Percentiles rank a stretch among this genome's conserved stretches.
phyloP scores from a whole-genome alignment of 2,329 filamentous ascomycete genomes.

The Fusarium pseudograminearum region DNA sequence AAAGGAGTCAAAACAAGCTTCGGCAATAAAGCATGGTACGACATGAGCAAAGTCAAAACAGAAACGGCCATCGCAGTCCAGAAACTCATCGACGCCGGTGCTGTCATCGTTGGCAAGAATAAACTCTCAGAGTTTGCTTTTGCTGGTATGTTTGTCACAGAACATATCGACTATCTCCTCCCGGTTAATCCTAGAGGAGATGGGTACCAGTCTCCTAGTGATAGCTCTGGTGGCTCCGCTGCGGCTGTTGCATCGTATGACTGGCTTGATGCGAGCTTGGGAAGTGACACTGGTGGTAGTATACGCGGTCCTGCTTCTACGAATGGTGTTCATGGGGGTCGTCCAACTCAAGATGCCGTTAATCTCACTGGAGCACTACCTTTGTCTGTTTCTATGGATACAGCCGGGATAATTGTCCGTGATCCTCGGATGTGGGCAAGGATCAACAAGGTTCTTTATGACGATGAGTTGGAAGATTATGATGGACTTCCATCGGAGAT shows the following conservation, averaged over 20 bases:
- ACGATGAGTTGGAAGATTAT: conserved; percentile 4
- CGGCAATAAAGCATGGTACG: conserved; percentile 13
- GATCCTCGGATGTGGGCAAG: conserved; percentile 12
- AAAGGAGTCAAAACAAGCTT: conserved; percentile 30
- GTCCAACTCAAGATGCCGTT: conserved; percentile 55
- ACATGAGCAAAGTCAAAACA: not conserved
- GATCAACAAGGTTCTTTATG: conserved; percentile 7
- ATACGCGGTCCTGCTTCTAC: conserved; percentile 60
- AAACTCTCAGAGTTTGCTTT: conserved; percentile 35
- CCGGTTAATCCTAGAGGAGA: conserved; percentile 62
- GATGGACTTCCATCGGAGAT: not conserved
- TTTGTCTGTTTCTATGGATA: conserved; percentile 57
- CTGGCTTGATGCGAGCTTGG: conserved; percentile 55
- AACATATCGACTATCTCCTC: conserved; percentile 53
- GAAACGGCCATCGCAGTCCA: conserved; percentile 11
- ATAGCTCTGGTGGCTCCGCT: conserved; percentile 58
- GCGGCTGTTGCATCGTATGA: conserved; percentile 56
- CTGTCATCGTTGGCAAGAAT: conserved; percentile 24
- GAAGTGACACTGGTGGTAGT: conserved; percentile 44
- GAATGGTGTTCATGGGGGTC: conserved; percentile 60
- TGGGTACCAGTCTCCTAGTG: conserved; percentile 60
- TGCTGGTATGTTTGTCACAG: not conserved
- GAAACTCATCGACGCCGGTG: conserved; percentile 28
- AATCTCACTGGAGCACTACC: conserved; percentile 58
- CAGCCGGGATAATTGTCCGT: not conserved